These are phyloP conservation scores for Trametes elegans DNA, from an alignment of 768 basidiomycete species.

Conservation along the genomic window DNA sequence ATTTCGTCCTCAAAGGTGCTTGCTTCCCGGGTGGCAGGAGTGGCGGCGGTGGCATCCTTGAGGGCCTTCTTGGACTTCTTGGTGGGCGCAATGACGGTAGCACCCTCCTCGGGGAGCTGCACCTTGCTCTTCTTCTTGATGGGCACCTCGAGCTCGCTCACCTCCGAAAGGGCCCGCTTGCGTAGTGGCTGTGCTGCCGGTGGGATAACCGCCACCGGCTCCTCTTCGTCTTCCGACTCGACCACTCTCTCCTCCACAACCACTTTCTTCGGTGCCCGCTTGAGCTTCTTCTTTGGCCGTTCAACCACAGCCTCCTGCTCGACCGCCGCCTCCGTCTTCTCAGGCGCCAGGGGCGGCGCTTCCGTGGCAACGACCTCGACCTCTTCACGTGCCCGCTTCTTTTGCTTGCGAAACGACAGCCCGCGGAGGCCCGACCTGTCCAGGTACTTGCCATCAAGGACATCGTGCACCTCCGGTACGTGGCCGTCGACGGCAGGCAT, in stretches of 20 bases:
- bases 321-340: slow-evolving; percentile 23
- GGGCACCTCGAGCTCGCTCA: slow-evolving; percentile 38
- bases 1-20: slow-evolving; percentile 23
- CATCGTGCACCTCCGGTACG: slow-evolving; percentile 39
- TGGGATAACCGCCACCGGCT: slow-evolving; percentile 22
- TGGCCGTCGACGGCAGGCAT: slow-evolving; percentile 21
- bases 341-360: slow-evolving; percentile 11
- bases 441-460: slow-evolving; percentile 38
- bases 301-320: slow-evolving; percentile 20
- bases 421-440: slow-evolving; percentile 44
- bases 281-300: slow-evolving; percentile 30
- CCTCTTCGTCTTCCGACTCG: slow-evolving; percentile 63
- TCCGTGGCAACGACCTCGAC: background rate
- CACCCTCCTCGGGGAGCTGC: slow-evolving; percentile 16
- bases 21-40: slow-evolving; percentile 14
- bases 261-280: slow-evolving; percentile 22
- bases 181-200: slow-evolving; percentile 12
- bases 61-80: slow-evolving; percentile 36
- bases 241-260: slow-evolving; percentile 37
- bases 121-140: slow-evolving; percentile 41
- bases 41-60: slow-evolving; percentile 35
- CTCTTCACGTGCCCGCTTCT: slow-evolving; percentile 37
- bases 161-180: slow-evolving; percentile 31
- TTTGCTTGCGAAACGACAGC: slow-evolving; percentile 44
- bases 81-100: slow-evolving; percentile 11